phyloP scores from a whole-genome alignment of 2,329 filamentous ascomycete genomes.

The Massarina eburnea region DNA sequence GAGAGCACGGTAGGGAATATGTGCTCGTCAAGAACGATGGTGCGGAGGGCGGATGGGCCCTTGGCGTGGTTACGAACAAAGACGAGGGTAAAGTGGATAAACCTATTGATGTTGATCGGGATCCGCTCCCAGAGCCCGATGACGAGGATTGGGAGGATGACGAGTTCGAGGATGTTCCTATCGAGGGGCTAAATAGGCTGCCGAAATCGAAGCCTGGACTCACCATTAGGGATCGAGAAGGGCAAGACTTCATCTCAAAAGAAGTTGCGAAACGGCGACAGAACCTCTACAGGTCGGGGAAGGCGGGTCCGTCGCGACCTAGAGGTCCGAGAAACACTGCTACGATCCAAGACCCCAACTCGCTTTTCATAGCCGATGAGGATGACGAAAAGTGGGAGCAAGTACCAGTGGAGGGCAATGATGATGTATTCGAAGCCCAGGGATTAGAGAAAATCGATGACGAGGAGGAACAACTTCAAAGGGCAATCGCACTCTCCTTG shows the following conservation, averaged over 20 bases:
- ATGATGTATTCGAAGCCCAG: slow-evolving; percentile 60
- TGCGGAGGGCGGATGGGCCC: slow-evolving; percentile 91
- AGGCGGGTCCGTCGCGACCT: slow-evolving; percentile 16
- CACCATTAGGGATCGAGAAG: slow-evolving; percentile 29
- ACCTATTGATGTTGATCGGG: slow-evolving; percentile 86
- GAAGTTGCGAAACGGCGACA: slow-evolving; percentile 49
- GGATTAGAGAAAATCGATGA: slow-evolving; percentile 51
- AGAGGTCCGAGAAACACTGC: slow-evolving; percentile 21
- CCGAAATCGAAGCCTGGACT: slow-evolving; percentile 58
- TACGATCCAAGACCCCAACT: slow-evolving; percentile 49
- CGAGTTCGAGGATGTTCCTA: slow-evolving; percentile 90
- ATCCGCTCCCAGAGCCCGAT: slow-evolving; percentile 51
- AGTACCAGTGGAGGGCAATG: slow-evolving; percentile 48
- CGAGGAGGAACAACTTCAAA: slow-evolving; percentile 75
- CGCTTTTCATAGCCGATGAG: slow-evolving; percentile 58
- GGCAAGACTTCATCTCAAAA: slow-evolving; percentile 39
- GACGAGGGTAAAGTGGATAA: slow-evolving; percentile 80
- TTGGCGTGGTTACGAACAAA: slow-evolving; percentile 87
- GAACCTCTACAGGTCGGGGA: slow-evolving; percentile 50
- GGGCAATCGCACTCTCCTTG: slow-evolving; percentile 83
- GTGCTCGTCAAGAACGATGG: slow-evolving; percentile 95
- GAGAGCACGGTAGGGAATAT: slow-evolving; percentile 90
- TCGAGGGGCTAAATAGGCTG: slow-evolving; percentile 83
- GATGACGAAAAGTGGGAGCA: slow-evolving; percentile 47
- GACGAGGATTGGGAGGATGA: slow-evolving; percentile 70